Evolutionary conservation across 2,329 filamentous ascomycete genomes (phyloP).

Genomic region (Colletotrichum caudatum): DNA sequence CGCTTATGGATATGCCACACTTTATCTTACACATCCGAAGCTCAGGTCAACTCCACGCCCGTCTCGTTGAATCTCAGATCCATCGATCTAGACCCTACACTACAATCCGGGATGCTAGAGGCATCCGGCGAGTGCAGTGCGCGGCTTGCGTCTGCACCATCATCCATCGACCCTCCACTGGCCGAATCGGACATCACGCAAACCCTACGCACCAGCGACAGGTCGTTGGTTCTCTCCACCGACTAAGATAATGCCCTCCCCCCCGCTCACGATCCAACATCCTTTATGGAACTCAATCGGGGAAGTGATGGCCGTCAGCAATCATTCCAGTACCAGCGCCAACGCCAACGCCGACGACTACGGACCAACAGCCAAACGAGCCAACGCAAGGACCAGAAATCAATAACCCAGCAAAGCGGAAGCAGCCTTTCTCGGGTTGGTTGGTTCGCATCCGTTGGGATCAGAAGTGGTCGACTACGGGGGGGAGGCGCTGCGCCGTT

Average conservation of each 20-base stretch:
- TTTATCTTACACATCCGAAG: constrained; percentile 14
- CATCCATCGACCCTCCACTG: constrained; percentile 2
- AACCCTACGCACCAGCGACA: background rate
- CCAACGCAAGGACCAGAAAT: constrained; percentile 7
- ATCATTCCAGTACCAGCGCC: background rate
- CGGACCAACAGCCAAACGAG: constrained; percentile 17
- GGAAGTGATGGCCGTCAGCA: background rate
- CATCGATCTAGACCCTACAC: constrained; percentile 17
- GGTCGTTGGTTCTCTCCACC: background rate
- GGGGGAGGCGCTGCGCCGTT: constrained; percentile 31
- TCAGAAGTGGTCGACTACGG: constrained; percentile 22
- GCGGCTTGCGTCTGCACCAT: constrained; percentile 12
- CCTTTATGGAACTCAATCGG: background rate
- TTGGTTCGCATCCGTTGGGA: constrained; percentile 8
- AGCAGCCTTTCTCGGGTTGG: constrained; percentile 15
- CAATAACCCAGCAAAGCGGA: background rate
- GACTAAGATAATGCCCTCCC: background rate
- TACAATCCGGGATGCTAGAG: constrained; percentile 20
- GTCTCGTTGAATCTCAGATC: constrained; percentile 32
- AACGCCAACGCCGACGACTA: constrained; percentile 16
- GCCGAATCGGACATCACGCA: background rate
- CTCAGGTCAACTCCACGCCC: constrained; percentile 33
- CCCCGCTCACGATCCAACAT: background rate
- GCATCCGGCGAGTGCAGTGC: constrained; percentile 23
- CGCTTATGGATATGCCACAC: constrained; percentile 16